These are phyloP conservation scores for Leccinum angustisporum DNA, from an alignment of 1,284 basidiomycete species.

Conservation along the genomic window DNA sequence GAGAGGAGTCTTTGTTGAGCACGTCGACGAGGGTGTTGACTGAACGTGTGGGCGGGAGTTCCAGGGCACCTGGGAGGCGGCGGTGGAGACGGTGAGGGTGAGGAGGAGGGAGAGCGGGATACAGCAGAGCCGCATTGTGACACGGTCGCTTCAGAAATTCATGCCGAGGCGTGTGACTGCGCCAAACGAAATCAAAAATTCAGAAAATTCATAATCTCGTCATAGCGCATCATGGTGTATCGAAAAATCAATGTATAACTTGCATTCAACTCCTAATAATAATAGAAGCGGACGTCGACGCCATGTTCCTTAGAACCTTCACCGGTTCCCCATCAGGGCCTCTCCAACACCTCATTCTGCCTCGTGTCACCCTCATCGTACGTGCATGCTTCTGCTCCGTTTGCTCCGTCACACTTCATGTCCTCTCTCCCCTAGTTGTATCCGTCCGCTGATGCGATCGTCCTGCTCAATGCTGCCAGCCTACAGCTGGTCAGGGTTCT, in stretches of 20 bases:
- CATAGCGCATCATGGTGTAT: no score
- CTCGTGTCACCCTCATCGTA: constrained; percentile 57
- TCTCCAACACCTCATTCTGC: constrained; percentile 57
- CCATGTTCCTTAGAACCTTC: constrained; percentile 60
- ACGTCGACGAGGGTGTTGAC: constrained; percentile 67
- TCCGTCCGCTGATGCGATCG: constrained; percentile 64
- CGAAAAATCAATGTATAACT: no score
- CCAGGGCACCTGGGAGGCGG: constrained; percentile 35
- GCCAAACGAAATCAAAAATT: no score
- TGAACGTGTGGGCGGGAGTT: constrained; percentile 22
- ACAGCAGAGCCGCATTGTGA: constrained; percentile 34
- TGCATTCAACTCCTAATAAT: neutral
- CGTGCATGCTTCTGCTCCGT: constrained; percentile 26
- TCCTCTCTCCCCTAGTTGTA: constrained; percentile 51
- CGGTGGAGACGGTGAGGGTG: constrained; percentile 30
- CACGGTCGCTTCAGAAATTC: no score
- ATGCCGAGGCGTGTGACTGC: no score
- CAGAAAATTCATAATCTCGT: no score
- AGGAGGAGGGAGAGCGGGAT: constrained; percentile 40
- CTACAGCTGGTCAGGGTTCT: constrained; percentile 65
- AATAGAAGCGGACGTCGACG: neutral
- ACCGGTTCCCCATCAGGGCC: constrained; percentile 56
- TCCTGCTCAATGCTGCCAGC: constrained; percentile 64
- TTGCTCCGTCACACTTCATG: neutral
- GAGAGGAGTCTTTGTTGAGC: constrained; percentile 71